Evolutionary conservation across 1,284 basidiomycete genomes (phyloP).

Genomic region (Austroboletus niveus): DNA sequence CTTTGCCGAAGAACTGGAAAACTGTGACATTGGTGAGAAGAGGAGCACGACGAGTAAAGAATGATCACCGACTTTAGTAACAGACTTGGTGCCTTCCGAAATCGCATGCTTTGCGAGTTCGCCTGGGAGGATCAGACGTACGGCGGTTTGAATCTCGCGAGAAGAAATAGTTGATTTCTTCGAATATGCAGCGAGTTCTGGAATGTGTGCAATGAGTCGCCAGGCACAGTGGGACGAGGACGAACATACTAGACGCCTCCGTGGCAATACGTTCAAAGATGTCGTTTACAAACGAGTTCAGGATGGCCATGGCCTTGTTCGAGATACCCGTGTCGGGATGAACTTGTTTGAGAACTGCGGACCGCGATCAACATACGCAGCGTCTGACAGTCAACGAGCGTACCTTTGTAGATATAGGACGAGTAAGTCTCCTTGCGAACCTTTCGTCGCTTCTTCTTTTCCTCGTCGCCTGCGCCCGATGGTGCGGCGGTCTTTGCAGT

Average conservation of each 20-base stretch:
- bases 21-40: constrained; percentile 35
- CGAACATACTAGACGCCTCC: constrained; percentile 63
- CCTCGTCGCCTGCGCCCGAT: constrained; percentile 51
- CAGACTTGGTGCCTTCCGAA: constrained; percentile 74
- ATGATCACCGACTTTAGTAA: constrained; percentile 36
- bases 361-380: constrained; percentile 28
- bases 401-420: constrained; percentile 93
- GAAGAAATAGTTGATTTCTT: constrained; percentile 83
- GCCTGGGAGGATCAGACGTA: constrained; percentile 75
- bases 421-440: constrained; percentile 89
- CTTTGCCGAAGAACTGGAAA: constrained; percentile 66
- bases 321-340: constrained; percentile 82
- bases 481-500: constrained; percentile 83
- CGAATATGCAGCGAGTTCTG: constrained; percentile 76
- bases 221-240: constrained; percentile 52
- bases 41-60: neutral
- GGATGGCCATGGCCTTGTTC: constrained; percentile 81
- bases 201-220: neutral
- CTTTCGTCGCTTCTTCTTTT: constrained; percentile 89
- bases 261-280: constrained; percentile 78
- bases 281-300: constrained; percentile 75
- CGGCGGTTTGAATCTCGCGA: constrained; percentile 78
- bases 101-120: constrained; percentile 67
- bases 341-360: constrained; percentile 65
- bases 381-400: neutral